Conservation (phyloP, 108 stramenopile species). For the Fistulifera solaris region DNA sequence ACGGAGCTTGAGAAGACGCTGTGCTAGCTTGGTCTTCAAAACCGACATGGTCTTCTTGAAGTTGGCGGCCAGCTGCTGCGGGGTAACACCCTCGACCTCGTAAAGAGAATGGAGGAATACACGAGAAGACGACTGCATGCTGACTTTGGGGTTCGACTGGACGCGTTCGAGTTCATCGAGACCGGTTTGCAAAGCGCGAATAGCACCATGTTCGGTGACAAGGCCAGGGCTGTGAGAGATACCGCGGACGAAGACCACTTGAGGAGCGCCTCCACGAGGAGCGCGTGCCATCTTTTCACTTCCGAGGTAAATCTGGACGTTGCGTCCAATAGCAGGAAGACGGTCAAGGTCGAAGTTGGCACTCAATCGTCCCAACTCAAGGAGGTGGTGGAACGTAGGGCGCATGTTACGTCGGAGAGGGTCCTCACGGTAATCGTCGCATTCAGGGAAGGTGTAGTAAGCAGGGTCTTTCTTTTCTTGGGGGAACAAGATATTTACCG, state of each 20-base stretch:
- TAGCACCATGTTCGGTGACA: constrained; percentile 51
- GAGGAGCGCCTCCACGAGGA: constrained; percentile 59
- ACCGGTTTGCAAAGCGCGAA: constrained; percentile 73
- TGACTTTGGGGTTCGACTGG: constrained; percentile 85
- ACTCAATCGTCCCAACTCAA: constrained; percentile 78
- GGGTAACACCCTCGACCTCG: constrained; percentile 61
- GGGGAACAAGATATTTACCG: constrained; percentile 65
- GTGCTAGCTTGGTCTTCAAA: constrained; percentile 77
- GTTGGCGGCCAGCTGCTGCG: constrained; percentile 49
- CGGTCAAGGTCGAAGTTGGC: constrained; percentile 84
- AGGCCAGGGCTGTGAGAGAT: constrained; percentile 87
- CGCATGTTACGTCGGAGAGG: constrained; percentile 93
- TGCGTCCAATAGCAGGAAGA: constrained; percentile 81
- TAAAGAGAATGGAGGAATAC: constrained; percentile 91
- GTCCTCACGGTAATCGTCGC: constrained; percentile 76
- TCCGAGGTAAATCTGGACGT: constrained; percentile 90
- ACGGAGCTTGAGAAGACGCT: constrained; percentile 85
- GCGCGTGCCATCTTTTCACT: constrained; percentile 57
- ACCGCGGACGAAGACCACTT: constrained; percentile 89
- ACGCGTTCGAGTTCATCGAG: constrained; percentile 94
- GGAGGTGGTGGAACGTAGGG: constrained; percentile 91
- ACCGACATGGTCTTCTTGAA: constrained; percentile 62
- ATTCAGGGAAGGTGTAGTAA: constrained; percentile 82
- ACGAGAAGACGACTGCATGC: constrained; percentile 79
- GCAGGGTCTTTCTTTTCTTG: constrained; percentile 63